phyloP scores from a whole-genome alignment of 1,139 yeast genomes.

The Blastobotrys arbuscula region DNA sequence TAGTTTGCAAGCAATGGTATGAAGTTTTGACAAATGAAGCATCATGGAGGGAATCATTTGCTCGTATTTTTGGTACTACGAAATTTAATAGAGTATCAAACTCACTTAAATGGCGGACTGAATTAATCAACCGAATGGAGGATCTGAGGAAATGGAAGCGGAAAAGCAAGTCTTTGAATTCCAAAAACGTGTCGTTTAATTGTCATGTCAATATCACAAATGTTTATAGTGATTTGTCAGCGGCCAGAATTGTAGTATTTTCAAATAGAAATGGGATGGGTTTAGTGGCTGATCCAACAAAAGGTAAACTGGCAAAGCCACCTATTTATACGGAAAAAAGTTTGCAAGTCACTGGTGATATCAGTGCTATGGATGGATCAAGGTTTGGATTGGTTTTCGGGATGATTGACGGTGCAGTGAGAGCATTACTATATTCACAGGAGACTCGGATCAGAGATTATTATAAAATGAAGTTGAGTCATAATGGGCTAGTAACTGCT shows the following conservation, averaged over 20 bases:
- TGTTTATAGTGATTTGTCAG: constrained; percentile 28
- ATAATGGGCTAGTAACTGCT: constrained; percentile 25
- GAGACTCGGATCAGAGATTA: constrained; percentile 31
- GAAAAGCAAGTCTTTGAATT: constrained; percentile 28
- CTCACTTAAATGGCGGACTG: constrained; percentile 31
- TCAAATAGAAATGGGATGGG: constrained; percentile 28
- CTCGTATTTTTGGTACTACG: constrained; percentile 18
- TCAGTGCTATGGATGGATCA: constrained; percentile 27
- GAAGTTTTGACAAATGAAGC: constrained; percentile 29
- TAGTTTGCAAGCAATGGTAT: constrained; percentile 34
- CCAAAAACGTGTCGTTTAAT: constrained; percentile 30
- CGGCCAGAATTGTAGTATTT: constrained; percentile 27
- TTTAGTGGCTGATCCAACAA: constrained; percentile 30
- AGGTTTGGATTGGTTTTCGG: constrained; percentile 33
- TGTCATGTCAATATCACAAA: constrained; percentile 25
- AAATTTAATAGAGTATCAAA: constrained; percentile 28
- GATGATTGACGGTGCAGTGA: constrained; percentile 27
- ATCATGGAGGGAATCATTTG: constrained; percentile 32
- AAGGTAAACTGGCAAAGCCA: constrained; percentile 32
- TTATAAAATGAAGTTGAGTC: constrained; percentile 23
- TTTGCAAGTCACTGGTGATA: constrained; percentile 21
- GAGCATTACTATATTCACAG: constrained; percentile 26
- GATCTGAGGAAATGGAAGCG: constrained; percentile 30
- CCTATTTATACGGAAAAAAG: constrained; percentile 25
- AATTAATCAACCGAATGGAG: constrained; percentile 27